Evolutionary conservation across 208 protist genomes (phyloP), one percentile per base, ranked within the genome.

Genomic region (Crithidia mellificae): DNA sequence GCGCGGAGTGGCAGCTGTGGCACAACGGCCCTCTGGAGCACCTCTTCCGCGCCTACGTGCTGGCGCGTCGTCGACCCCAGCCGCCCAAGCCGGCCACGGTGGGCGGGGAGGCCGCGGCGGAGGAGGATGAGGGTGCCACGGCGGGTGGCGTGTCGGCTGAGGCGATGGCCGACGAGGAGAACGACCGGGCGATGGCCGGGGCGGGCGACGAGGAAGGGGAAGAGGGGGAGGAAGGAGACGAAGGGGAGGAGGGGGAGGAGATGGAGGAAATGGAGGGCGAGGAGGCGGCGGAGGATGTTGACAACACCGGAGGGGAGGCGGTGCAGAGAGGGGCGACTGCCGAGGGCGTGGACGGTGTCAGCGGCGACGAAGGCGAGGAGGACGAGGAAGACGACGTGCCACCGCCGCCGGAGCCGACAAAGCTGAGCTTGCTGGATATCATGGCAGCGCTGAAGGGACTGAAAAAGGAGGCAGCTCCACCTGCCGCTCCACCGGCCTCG

Each of bases 1-100:
- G 74, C 32, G 88, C 86, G 27, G 85, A 94, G 81, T 92, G 86
- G 85, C 85, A 94, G 68, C 57, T 94, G 72, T 92, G 81, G 82
- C 75, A 94, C 67, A 92, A 94, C 52, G 88, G 88, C 0, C 70
- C 85, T 5, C 49, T 91, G 22, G 43, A 72, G 47, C 67, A 65
- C n/a, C 44, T 94, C 29, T 76, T 94, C 52, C 57, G 89, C 27
- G 44, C 54, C 29, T 92, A 85, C 63, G 77, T 83, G 0, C 86
- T 83, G 0, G 77, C 72, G 9, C 43, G 56, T 5, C 63, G 49
- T 2, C 78, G 72, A 6, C 81, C 81, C 12, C 29, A 47, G 22
- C 38, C 62, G 25, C 72, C 39, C 17, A 64, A 66, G 52, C 54
- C 69, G 20, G 63, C 29, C 38, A 49, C 44, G 20, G 25, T 17